Evolutionary conservation across 805 yeast genomes (phyloP), one percentile per base, ranked within the genome.

Genomic region (Candida alai): DNA sequence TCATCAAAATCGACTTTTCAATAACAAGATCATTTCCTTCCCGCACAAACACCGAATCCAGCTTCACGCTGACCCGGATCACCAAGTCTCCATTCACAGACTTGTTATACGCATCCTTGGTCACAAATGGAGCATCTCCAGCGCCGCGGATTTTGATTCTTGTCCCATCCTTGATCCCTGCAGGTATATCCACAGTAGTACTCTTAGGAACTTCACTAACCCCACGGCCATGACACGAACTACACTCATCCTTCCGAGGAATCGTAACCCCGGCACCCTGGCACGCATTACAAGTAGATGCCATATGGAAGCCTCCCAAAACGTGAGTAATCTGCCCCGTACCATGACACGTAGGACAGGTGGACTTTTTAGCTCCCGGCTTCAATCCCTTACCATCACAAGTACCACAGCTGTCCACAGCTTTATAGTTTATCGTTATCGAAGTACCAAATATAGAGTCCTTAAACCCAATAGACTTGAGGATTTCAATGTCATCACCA

Each of bases 301-400:
- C 81, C 96, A 93, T 88, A 51, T 89, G 96, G 74, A 90, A 93
- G 0, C 97, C 97, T 4, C 95, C 96, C 54, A 84, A 73, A 30
- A 79, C 70, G 49, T 90, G 97, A 14, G 88, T 83, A 12, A 82
- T 78, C 22, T 89, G 82, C 4, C 99, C 99, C 0, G 95, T 76
- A 38, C 99, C 99, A 37, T 87, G 86, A 68, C 99, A 93, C 3
- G 85, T 63, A 1, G 76, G 64, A 68, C 98, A 93, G 0, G 95
- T 84, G 8, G 78, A 63, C 52, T 85, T 83, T 58, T 75, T 73
- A 41, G 76, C 76, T 18, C 89, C 90, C 10, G 66, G 51, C 56
- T 90, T 86, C 62, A 93, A 60, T 2, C 99, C 99, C 9, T 84
- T 66, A 6, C 97, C 96, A 19, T 73, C 57, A 66, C 99, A 93